phyloP scores from a whole-genome alignment of 1,284 basidiomycete genomes.

The Boletellus sp. region DNA sequence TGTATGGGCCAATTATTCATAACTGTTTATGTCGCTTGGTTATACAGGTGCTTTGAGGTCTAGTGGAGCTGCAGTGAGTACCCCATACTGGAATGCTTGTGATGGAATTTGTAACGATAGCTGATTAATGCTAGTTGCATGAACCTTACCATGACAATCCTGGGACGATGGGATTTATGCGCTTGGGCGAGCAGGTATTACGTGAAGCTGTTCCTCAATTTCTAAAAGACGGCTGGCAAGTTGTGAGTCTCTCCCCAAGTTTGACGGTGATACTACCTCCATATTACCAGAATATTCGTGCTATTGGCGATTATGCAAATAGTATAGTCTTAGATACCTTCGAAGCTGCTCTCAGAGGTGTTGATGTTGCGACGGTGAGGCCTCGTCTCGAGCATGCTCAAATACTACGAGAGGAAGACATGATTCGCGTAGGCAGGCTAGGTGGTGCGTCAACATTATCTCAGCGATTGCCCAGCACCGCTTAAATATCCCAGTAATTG shows the following conservation, averaged over 20 bases:
- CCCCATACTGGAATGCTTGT: constrained; percentile 7
- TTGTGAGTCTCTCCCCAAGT: constrained; percentile 48
- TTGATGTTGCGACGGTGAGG: constrained; percentile 61
- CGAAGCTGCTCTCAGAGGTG: constrained; percentile 59
- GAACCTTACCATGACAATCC: constrained; percentile 83
- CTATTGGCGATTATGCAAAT: constrained; percentile 90
- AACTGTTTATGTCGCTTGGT: constrained; percentile 1
- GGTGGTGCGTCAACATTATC: constrained; percentile 50
- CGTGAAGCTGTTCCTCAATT: constrained; percentile 65
- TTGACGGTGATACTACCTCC: not conserved
- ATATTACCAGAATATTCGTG: constrained; percentile 72
- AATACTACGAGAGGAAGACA: constrained; percentile 71
- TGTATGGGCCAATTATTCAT: not conserved
- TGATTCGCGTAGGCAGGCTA: constrained; percentile 70
- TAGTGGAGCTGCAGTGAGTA: constrained; percentile 81
- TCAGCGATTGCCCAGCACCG: not conserved
- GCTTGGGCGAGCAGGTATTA: constrained; percentile 62
- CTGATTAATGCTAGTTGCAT: constrained; percentile 45
- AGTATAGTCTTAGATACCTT: constrained; percentile 80
- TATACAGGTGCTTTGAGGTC: constrained; percentile 77
- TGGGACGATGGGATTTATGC: constrained; percentile 73
- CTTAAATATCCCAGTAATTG: constrained; percentile 49
- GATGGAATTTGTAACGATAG: not conserved
- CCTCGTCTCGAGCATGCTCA: constrained; percentile 90
- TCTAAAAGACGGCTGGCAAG: constrained; percentile 76